These are phyloP conservation scores for Hirschfeldia incana DNA, from an alignment of 345 rosid species.

Conservation along the genomic window DNA sequence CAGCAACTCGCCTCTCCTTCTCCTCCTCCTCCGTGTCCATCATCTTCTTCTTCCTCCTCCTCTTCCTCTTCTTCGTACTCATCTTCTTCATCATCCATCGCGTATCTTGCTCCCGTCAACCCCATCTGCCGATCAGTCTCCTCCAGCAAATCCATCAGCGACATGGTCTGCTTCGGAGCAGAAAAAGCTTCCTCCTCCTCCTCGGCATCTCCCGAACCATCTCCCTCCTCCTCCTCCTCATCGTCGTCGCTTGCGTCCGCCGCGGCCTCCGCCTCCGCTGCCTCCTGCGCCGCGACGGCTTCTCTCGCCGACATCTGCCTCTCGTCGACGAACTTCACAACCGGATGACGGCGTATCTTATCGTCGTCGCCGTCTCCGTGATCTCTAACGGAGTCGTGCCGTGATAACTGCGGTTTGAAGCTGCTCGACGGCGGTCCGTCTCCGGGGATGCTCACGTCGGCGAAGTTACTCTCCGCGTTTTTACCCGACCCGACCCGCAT, in stretches of 20 bases:
- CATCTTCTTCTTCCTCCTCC: conserved; percentile 37
- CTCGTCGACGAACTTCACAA: conserved; percentile 58
- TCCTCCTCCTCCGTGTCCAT: too few relatives aligned
- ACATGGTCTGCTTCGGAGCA: conserved; percentile 58
- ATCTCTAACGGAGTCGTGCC: conserved; percentile 54
- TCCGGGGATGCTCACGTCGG: conserved; percentile 25
- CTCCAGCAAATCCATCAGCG: conserved; percentile 82
- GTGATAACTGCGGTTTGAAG: conserved; percentile 52
- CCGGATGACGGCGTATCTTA: conserved; percentile 45
- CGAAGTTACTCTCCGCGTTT: conserved; percentile 31
- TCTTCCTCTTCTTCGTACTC: conserved; percentile 44
- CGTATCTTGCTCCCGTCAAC: conserved; percentile 55
- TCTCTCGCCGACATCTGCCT: conserved; percentile 75
- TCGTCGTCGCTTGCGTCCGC: conserved; percentile 43
- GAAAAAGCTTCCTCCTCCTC: conserved; percentile 27
- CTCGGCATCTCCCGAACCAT: conserved; percentile 35
- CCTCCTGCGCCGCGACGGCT: conserved; percentile 78
- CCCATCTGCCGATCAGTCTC: conserved; percentile 81
- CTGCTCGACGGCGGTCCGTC: conserved; percentile 43
- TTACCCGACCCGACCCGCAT: conserved; percentile 45
- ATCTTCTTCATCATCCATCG: conserved; percentile 42
- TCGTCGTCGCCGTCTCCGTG: conserved; percentile 34
- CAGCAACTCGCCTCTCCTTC: conserved; percentile 67
- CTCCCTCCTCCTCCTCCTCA: conserved; percentile 1
- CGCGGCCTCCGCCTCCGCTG: conserved; percentile 55